Percentiles rank a stretch among this genome's conserved stretches.
Evolutionary conservation across 306 rosid species (phyloP).

Genomic region (Castanospermum australe): DNA sequence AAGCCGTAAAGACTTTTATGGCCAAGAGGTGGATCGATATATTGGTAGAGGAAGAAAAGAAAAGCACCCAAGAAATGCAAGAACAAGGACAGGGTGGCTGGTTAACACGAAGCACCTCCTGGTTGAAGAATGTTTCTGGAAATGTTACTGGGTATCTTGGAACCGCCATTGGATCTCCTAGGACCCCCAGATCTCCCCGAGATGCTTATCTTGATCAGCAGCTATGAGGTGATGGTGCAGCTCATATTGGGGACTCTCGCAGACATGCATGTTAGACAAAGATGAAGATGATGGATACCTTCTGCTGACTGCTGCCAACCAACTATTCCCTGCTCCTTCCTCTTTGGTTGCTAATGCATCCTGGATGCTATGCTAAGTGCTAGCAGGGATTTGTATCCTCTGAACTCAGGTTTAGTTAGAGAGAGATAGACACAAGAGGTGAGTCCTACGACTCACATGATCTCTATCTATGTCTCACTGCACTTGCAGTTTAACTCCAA

Average conservation of each 20-base stretch:
- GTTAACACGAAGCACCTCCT: slow-evolving; percentile 88
- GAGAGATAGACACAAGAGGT: too few relatives aligned
- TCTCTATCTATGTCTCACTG: too few relatives aligned
- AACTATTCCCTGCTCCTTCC: background rate
- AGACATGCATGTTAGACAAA: slow-evolving; percentile 15
- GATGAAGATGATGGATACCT: slow-evolving; percentile 12
- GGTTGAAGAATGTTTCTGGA: slow-evolving; percentile 74
- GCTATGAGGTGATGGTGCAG: slow-evolving; percentile 44
- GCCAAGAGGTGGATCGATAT: slow-evolving; percentile 78
- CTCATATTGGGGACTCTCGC: background rate
- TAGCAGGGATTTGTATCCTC: too few relatives aligned
- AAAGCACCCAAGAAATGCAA: slow-evolving; percentile 61
- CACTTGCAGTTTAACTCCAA: too few relatives aligned
- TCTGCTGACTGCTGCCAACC: background rate
- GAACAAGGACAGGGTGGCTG: slow-evolving; percentile 69
- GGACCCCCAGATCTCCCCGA: slow-evolving; percentile 55
- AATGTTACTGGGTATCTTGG: slow-evolving; percentile 57
- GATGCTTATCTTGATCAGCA: slow-evolving; percentile 77
- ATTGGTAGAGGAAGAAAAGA: slow-evolving; percentile 79
- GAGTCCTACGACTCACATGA: too few relatives aligned
- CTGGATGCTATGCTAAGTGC: slow-evolving; percentile 16
- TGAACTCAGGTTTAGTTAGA: too few relatives aligned
- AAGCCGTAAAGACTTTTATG: slow-evolving; percentile 70
- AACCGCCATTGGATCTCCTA: slow-evolving; percentile 54
- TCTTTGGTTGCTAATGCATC: slow-evolving; percentile 1